phyloP scores from a whole-genome alignment of 371 early-diverging fungal species.

The Mortierella sp. region DNA sequence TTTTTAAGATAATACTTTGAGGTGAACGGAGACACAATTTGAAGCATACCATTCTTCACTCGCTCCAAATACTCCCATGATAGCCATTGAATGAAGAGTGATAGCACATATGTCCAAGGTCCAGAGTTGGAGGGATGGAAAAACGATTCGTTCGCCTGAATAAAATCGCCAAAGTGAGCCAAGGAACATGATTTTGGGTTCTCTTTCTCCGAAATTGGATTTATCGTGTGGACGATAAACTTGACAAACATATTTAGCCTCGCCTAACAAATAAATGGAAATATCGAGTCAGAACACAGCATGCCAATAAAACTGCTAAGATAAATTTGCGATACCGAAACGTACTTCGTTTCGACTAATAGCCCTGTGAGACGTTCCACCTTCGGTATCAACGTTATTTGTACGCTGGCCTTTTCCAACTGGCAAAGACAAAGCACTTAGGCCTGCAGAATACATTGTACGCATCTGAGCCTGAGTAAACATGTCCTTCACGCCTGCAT shows the following conservation, averaged over 20 bases:
- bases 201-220: slow-evolving; percentile 52
- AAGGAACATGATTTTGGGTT: slow-evolving; percentile 61
- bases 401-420: slow-evolving; percentile 74
- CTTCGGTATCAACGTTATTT: slow-evolving; percentile 53
- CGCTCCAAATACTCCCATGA: slow-evolving; percentile 76
- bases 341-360: slow-evolving; percentile 45
- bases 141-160: slow-evolving; percentile 89
- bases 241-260: slow-evolving; percentile 68
- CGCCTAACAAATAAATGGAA: slow-evolving; percentile 14
- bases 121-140: slow-evolving; percentile 94
- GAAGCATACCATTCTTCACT: slow-evolving; percentile 62
- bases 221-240: slow-evolving; percentile 82
- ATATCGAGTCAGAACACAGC: too few relatives aligned
- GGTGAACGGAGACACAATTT: too few relatives aligned
- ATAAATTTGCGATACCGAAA: neutral
- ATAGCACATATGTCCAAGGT: slow-evolving; percentile 78
- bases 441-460: slow-evolving; percentile 75
- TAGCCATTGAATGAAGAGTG: slow-evolving; percentile 73
- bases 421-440: slow-evolving; percentile 82
- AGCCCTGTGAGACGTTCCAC: slow-evolving; percentile 33
- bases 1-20: neutral
- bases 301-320: too few relatives aligned
- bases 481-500: slow-evolving; percentile 41
- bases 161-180: slow-evolving; percentile 73
- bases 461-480: slow-evolving; percentile 79